Evolutionary conservation across 768 basidiomycete species (phyloP).

Genomic region (Mycena chlorophos): DNA sequence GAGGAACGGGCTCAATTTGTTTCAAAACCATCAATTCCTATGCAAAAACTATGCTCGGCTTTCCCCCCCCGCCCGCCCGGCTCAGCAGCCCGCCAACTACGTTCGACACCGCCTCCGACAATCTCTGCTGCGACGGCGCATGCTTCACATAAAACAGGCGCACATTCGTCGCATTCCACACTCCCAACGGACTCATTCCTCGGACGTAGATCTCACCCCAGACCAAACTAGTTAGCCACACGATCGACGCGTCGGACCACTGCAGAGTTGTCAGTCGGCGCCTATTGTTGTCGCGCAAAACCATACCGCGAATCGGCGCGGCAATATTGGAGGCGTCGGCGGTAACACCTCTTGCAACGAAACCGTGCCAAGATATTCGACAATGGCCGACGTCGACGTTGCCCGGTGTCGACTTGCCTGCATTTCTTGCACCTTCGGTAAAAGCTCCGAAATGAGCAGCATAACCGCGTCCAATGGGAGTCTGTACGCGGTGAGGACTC

Average conservation of each 20-base stretch:
- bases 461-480: conserved; percentile 88
- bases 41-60: conserved; percentile 7
- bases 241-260: conserved; percentile 91
- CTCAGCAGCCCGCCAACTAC: conserved; percentile 80
- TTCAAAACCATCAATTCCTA: conserved; percentile 6
- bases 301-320: conserved; percentile 73
- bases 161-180: conserved; percentile 90
- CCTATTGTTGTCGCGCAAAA: conserved; percentile 26
- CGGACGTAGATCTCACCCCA: conserved; percentile 97
- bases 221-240: conserved; percentile 90
- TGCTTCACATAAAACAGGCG: conserved; percentile 92
- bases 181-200: conserved; percentile 80
- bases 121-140: conserved; percentile 63
- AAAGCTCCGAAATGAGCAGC: conserved; percentile 82
- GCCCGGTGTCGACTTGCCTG: conserved; percentile 66
- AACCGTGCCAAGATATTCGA: conserved; percentile 72
- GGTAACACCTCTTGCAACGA: conserved; percentile 76
- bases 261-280: conserved; percentile 31
- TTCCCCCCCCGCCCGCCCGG: conserved; percentile 40
- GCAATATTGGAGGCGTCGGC: conserved; percentile 57
- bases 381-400: conserved; percentile 65
- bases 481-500: conserved; percentile 38
- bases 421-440: conserved; percentile 81
- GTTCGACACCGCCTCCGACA: conserved; percentile 76
- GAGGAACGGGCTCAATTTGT: not conserved